These are phyloP conservation scores for Patellifolia procumbens DNA, from an alignment of 179 eudicot genomes.

Conservation along the genomic window DNA sequence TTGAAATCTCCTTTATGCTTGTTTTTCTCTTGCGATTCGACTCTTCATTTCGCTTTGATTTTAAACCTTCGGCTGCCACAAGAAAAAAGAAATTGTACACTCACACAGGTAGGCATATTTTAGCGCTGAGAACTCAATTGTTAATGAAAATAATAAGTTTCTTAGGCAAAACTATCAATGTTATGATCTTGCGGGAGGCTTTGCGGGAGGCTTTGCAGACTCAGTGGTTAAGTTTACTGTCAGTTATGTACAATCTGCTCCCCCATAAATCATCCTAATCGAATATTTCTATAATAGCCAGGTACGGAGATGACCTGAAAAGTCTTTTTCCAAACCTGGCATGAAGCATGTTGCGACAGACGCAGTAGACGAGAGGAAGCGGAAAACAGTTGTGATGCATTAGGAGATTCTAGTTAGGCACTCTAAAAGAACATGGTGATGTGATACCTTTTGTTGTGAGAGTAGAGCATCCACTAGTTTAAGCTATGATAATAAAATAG, in stretches of 20 bases:
- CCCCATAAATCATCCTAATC: not conserved
- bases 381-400: not conserved
- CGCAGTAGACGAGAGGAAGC: no score
- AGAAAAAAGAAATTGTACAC: not conserved
- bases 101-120: not conserved
- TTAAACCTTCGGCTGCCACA: constrained; percentile 3
- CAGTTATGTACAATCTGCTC: not conserved
- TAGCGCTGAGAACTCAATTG: no score
- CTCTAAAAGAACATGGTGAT: not conserved
- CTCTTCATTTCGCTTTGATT: constrained; percentile 1
- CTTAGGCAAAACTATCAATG: not conserved
- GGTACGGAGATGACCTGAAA: no score
- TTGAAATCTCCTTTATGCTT: constrained; percentile 20
- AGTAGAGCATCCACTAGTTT: not conserved
- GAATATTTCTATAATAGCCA: not conserved
- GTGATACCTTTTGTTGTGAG: no score
- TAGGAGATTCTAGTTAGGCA: not conserved
- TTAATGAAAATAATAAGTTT: not conserved
- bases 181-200: not conserved
- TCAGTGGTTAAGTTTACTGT: not conserved
- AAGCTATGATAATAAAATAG: not conserved
- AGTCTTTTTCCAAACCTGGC: no score
- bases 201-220: no score
- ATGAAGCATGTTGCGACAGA: no score
- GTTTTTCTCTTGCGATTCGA: constrained; percentile 2